Base-by-base conservation (phyloP, 1,284 basidiomycete species). In the Ganoderma resinaceum region DNA sequence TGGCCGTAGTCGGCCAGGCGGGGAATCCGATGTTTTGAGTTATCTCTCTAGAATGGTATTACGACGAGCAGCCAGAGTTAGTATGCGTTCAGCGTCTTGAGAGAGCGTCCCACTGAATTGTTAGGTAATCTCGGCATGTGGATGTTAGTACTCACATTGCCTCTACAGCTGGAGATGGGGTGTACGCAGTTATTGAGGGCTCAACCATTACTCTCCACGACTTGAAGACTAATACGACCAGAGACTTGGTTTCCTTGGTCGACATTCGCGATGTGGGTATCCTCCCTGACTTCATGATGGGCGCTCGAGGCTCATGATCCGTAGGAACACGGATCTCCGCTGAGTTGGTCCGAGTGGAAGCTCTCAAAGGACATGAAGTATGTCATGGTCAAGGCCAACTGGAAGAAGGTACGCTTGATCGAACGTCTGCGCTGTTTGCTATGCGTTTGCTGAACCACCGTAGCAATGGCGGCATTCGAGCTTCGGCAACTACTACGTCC, bases 401-500 rank as follows among this genome's bases (percentile, higher is more conserved):
- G 87, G 72, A 79, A 81, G 66, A 96, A 97, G 85, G 94, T 92
- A 67, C 60, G 76, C 16, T 43, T 37, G 40, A 52, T 43, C 40
- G 40, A 52, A 55, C 37, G 20, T 16, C 23, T 49, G 12, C 53
- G 29, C 29, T 33, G 60, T 23, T 59, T 62, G 14, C 65, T 59
- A 61, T 58, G 29, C 31, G 46, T 62, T 60, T 7, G 16, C 61
- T 52, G 43, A 62, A 42, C 3, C n/a, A 7, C 62, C 66, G 16
- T 71, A 95, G 89, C 95, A 97, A 90, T 99, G 97, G 96, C 87
- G 97, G 43, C 88, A 93, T 79, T 98, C 96, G 9, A 91, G 89
- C 64, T 92, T 93, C 77, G 91, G 91, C 29, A 97, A 97, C 78
- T 96, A 95, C 76, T 98, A 94, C 80, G 84, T 99, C 26, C 93